Evolutionary conservation across 805 yeast genomes (phyloP).

Genomic region (Ascoidea rubescens): DNA sequence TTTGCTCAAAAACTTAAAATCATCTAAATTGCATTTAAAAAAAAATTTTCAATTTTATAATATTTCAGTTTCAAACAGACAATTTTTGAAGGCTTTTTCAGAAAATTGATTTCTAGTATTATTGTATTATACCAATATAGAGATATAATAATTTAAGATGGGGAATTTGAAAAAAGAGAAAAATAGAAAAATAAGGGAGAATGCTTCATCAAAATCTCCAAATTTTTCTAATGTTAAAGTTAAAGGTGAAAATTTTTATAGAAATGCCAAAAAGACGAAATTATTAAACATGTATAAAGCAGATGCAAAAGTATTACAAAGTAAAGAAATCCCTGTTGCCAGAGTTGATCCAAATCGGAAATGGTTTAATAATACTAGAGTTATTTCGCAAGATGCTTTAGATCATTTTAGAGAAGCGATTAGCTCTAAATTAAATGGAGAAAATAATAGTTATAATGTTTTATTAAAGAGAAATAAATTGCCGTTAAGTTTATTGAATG

Average conservation of each 20-base stretch:
- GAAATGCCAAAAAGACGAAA: conserved; percentile 86
- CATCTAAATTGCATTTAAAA: no score
- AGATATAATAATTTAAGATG: conserved; percentile 29
- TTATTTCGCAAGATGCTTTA: conserved; percentile 92
- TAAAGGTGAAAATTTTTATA: conserved; percentile 93
- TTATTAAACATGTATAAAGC: conserved; percentile 86
- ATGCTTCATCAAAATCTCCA: conserved; percentile 28
- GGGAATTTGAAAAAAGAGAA: conserved; percentile 91
- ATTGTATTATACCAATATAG: background rate
- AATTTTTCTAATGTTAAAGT: conserved; percentile 79
- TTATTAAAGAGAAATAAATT: conserved; percentile 77
- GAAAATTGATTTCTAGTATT: background rate
- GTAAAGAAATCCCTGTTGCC: conserved; percentile 77
- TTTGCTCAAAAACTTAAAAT: no score
- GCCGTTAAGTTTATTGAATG: conserved; percentile 91
- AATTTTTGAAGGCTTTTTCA: no score
- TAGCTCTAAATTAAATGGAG: conserved; percentile 70
- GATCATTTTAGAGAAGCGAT: conserved; percentile 89
- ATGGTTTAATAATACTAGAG: conserved; percentile 97
- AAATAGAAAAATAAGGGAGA: conserved; percentile 72
- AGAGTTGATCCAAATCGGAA: conserved; percentile 92
- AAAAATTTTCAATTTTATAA: no score
- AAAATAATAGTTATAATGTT: conserved; percentile 54
- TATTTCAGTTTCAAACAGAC: no score
- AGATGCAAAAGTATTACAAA: conserved; percentile 87